phyloP scores from a whole-genome alignment of 1,284 basidiomycete genomes.

The Leccinum solheimii region DNA sequence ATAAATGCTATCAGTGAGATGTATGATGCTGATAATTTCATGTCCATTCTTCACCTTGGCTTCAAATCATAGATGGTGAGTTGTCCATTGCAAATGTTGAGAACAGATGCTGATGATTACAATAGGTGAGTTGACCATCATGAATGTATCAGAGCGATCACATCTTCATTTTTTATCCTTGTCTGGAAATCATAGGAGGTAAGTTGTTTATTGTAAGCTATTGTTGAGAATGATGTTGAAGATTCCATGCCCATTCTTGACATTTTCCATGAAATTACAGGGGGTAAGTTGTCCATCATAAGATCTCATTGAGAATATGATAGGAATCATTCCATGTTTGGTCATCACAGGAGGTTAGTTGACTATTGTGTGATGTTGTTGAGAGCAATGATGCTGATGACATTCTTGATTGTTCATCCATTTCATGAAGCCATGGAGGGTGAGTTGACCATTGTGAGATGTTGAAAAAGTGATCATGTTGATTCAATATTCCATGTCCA shows the following conservation, averaged over 20 bases:
- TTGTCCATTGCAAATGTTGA: not conserved
- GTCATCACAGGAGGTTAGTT: no score
- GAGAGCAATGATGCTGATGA: no score
- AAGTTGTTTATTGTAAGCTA: not conserved
- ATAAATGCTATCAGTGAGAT: not conserved
- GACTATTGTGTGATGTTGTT: no score
- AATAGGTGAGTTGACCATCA: not conserved
- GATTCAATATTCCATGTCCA: no score
- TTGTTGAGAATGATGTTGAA: not conserved
- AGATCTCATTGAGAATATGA: no score
- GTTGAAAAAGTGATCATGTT: no score
- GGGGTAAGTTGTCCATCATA: no score
- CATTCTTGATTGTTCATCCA: no score
- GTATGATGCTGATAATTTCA: not conserved
- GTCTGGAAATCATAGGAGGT: not conserved
- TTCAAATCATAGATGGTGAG: not conserved
- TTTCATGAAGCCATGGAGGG: no score
- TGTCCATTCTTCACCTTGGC: not conserved
- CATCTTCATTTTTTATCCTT: not conserved
- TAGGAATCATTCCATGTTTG: no score
- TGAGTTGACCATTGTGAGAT: no score
- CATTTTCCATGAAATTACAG: no score
- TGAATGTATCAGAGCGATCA: not conserved
- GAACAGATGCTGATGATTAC: not conserved
- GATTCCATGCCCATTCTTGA: not conserved